phyloP scores from a whole-genome alignment of 2,329 filamentous ascomycete species.

The Fusarium proliferatum region DNA sequence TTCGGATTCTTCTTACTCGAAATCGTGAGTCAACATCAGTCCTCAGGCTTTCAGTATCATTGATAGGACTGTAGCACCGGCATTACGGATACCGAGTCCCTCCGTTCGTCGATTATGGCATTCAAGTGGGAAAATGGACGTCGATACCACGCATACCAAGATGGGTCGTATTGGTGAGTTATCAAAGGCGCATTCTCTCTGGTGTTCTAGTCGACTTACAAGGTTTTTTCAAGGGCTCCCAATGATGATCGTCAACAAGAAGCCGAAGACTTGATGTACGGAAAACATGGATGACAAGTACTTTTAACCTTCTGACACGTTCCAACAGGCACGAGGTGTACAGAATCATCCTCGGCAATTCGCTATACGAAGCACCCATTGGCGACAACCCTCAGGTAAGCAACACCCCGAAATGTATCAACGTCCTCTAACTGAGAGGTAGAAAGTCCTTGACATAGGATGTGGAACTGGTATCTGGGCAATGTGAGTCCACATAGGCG shows the following conservation, averaged over 20 bases:
- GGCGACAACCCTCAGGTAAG: slow-evolving; percentile 41
- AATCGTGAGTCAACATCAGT: slow-evolving; percentile 3
- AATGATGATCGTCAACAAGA: slow-evolving; percentile 46
- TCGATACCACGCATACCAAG: slow-evolving; percentile 60
- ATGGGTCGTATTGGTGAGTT: slow-evolving; percentile 53
- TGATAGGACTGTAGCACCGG: background rate
- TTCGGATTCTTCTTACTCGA: slow-evolving; percentile 30
- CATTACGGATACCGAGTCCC: slow-evolving; percentile 34
- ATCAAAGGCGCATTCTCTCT: background rate
- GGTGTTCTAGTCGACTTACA: accelerated
- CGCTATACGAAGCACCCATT: slow-evolving; percentile 50
- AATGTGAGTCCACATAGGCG: slow-evolving; percentile 30
- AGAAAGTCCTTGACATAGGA: slow-evolving; percentile 47
- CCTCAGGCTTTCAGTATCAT: too few relatives aligned
- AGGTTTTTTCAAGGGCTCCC: slow-evolving; percentile 31
- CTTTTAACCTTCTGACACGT: accelerated
- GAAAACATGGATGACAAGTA: accelerated
- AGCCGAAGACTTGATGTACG: slow-evolving; percentile 45
- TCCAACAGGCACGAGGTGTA: slow-evolving; percentile 41
- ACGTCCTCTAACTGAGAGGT: accelerated
- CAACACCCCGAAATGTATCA: accelerated
- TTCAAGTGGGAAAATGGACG: slow-evolving; percentile 59
- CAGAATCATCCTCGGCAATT: slow-evolving; percentile 45
- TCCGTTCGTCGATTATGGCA: slow-evolving; percentile 33
- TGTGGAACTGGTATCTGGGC: slow-evolving; percentile 54